Evolutionary conservation across 495 filamentous ascomycete species (phyloP), one percentile per base, ranked within the genome.

Genomic region (Clavariopsis aquatica): DNA sequence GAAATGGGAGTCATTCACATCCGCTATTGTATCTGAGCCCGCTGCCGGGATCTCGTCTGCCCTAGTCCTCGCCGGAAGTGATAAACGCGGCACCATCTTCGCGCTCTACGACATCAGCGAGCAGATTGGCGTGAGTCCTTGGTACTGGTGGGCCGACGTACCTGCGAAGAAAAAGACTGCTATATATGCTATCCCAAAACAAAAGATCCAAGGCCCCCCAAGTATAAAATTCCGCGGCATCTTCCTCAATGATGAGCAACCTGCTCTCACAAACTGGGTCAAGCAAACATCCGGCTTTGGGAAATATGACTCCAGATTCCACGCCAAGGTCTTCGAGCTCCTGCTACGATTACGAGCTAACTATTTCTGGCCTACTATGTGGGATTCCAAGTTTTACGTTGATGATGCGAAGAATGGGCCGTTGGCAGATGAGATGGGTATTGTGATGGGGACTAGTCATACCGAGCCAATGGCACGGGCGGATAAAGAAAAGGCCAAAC

Each of bases 231-330:
- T 89, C 73, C 82, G 89, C 7, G 89, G 88, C 8, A 84, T 92
- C 68, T 92, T 91, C 78, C 75, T 92, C 67, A 91, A 92, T 71
- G 89, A 91, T 60, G 88, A 92, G 65, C 83, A 86, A 60, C 89
- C 89, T 1, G 84, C 84, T 0, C 70, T 91, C 49, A 86, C 87
- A 0, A 84, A 84, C 60, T 92, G 86, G 86, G 81, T 91, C 26
- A 77, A 83, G 26, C 78, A 72, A 17, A 84, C 82, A 34, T 84
- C 78, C 28, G 72, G 73, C 13, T 31, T 28, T 19, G 76, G 74
- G 13, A 72, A 76, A 19, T 88, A 83, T 56, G 87, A 87, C 3
- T 75, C 82, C 1, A 83, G 82, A n/a, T 90, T 92, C 71, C 88
- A 91, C 74, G 75, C 78, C 17, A 83, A 81, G 46, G 85, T 92